Conservation (phyloP, 1,284 basidiomycete species). For the Ganoderma meredithae region DNA sequence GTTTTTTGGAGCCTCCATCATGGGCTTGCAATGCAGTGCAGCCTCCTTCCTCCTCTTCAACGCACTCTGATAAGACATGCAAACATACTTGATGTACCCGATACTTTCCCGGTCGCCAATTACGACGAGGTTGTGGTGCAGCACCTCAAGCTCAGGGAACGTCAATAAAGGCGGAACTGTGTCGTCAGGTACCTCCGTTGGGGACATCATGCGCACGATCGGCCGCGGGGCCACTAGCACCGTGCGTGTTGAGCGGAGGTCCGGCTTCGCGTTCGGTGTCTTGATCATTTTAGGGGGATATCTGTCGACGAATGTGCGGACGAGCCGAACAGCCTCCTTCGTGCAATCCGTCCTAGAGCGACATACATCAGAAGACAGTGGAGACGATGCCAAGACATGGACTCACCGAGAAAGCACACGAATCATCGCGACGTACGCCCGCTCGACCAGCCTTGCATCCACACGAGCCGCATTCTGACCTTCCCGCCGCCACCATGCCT, state of each 20-base stretch:
- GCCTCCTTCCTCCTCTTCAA: constrained; percentile 64
- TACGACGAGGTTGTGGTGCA: constrained; percentile 69
- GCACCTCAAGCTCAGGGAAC: constrained; percentile 68
- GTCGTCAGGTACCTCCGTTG: constrained; percentile 66
- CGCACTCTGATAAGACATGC: constrained; percentile 71
- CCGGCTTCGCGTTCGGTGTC: constrained; percentile 46
- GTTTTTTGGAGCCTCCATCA: not conserved
- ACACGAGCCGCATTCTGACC: constrained; percentile 35
- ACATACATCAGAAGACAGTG: not conserved
- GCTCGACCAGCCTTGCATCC: constrained; percentile 65
- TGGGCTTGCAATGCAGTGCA: constrained; percentile 33
- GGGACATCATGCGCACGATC: constrained; percentile 67
- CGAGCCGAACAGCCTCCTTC: constrained; percentile 57
- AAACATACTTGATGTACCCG: constrained; percentile 69
- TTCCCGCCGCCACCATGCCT: constrained; percentile 35
- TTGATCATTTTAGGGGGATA: constrained; percentile 64
- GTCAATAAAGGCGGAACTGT: constrained; percentile 71
- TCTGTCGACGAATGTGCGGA: constrained; percentile 61
- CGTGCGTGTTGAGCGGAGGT: constrained; percentile 62
- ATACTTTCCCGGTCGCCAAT: constrained; percentile 51
- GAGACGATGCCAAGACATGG: constrained; percentile 13
- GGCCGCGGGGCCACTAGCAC: constrained; percentile 59
- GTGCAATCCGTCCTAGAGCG: constrained; percentile 55
- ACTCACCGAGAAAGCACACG: constrained; percentile 67
- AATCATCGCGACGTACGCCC: constrained; percentile 69